Evolutionary conservation across 805 yeast genomes (phyloP), one percentile per base, ranked within the genome.

Genomic region (Starmerella apis): DNA sequence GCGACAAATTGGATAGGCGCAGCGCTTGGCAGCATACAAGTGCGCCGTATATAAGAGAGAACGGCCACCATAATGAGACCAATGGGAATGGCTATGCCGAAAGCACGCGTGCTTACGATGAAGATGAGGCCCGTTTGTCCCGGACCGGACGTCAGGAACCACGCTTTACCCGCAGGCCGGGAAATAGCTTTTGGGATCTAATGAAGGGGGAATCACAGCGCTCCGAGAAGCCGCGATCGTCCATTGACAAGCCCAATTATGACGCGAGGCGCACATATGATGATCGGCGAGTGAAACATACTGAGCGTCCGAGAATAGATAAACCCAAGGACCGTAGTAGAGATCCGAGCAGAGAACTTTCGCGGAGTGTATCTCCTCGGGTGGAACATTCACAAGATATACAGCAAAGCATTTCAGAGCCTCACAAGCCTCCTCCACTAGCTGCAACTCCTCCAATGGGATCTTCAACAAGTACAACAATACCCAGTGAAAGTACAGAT

Each of bases 141-240:
- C 42, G 14, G 16, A 41, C 16, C 4, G 33, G 39, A 22, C 46
- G 36, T 10, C 30, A 16, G 9, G 46, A 38, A 42, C 48, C 38
- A 23, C 47, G 37, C 48, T 52, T 52, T 18, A 24, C 47, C 4
- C 35, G 39, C 28, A 19, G 49, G 24, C 56, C 56, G 14, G 56
- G 54, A 30, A 50, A 49, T 20, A 44, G 48, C 37, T 46, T 45
- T 19, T n/a, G 46, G 32, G 48, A 50, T 16, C 27, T 52, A 8
- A 24, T 52, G 39, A 46, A 20, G 39, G 48, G 46, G 9, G 24
- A 43, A n/a, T 11, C n/a, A n/a, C n/a, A n/a, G 25, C 27, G 28
- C 19, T 3, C 22, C 10, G 43, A 38, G 2, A 38, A 23, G 28
- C 43, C 30, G 9, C 7, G 22, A 16, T 22, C 37, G 8, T 13